A percentile compares a stretch with the other conserved stretches of the same genome.
Conservation (phyloP, 176 grass and related monocot species). For the Themeda triandra region DNA sequence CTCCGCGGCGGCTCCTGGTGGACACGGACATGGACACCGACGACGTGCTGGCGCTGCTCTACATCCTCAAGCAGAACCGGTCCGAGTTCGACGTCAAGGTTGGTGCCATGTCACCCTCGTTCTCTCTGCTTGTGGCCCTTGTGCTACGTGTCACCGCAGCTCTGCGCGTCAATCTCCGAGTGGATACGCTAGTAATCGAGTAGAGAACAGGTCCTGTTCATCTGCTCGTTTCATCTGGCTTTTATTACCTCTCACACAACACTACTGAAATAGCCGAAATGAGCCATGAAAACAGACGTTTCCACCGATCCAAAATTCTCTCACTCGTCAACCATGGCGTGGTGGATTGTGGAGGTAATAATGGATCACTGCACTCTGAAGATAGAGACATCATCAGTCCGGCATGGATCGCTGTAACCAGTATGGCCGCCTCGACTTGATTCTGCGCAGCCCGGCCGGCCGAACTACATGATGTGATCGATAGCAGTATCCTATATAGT, state of each 20-base stretch:
- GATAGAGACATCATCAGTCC: neutral
- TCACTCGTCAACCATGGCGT: neutral
- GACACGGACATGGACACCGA: slow-evolving; percentile 94
- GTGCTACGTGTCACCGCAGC: neutral
- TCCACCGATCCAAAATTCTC: neutral
- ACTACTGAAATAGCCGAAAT: no score
- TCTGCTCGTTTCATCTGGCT: no score
- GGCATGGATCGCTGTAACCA: no score
- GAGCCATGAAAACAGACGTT: no score
- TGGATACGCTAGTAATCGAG: neutral
- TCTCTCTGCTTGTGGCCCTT: neutral
- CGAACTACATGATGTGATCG: neutral
- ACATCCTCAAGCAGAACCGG: slow-evolving; percentile 81
- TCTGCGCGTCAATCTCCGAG: neutral
- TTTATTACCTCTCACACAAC: no score
- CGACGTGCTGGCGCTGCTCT: slow-evolving; percentile 73
- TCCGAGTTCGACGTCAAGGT: slow-evolving; percentile 77
- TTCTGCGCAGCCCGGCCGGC: no score
- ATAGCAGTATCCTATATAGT: neutral
- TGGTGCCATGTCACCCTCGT: neutral
- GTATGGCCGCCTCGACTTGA: no score
- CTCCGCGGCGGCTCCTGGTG: slow-evolving; percentile 56
- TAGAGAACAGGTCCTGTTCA: no score
- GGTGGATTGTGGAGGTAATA: no score
- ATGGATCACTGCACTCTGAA: neutral